Evolutionary conservation across 441 rosid species (phyloP).

Genomic region (Hura crepitans): DNA sequence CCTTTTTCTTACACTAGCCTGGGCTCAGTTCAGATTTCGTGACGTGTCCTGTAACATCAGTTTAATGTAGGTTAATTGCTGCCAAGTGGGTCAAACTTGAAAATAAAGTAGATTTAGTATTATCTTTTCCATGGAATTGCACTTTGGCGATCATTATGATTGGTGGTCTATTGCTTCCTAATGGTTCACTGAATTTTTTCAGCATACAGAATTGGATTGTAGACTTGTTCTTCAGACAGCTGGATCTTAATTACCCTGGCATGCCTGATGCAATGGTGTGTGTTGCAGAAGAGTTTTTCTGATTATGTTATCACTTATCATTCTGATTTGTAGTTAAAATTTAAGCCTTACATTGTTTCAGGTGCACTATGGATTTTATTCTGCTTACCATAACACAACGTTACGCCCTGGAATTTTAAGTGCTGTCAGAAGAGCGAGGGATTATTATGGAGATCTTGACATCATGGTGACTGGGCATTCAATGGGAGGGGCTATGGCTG

Average conservation of each 20-base stretch:
- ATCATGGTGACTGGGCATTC: slow-evolving; percentile 93
- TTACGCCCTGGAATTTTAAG: slow-evolving; percentile 59
- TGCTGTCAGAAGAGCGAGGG: slow-evolving; percentile 55
- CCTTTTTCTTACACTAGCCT: background rate
- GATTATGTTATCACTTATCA: background rate
- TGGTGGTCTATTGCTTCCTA: background rate
- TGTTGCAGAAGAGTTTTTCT: slow-evolving; percentile 5
- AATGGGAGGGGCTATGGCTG: slow-evolving; percentile 98
- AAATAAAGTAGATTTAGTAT: background rate
- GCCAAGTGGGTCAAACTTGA: background rate
- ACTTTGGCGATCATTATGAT: background rate
- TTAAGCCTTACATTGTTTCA: slow-evolving; percentile 23
- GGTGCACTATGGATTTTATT: slow-evolving; percentile 91
- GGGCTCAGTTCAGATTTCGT: background rate
- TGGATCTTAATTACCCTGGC: slow-evolving; percentile 87
- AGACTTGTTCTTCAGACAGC: slow-evolving; percentile 93
- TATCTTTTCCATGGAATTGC: background rate
- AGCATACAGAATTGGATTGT: slow-evolving; percentile 93
- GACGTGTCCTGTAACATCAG: background rate
- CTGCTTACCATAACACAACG: slow-evolving; percentile 86
- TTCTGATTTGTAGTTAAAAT: slow-evolving; percentile 9
- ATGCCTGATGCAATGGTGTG: slow-evolving; percentile 94
- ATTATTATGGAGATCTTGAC: slow-evolving; percentile 54
- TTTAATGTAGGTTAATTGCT: background rate
- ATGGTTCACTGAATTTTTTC: slow-evolving; percentile 18